phyloP scores from a whole-genome alignment of 306 rosid genomes.

The Oemleria cerasiformis region DNA sequence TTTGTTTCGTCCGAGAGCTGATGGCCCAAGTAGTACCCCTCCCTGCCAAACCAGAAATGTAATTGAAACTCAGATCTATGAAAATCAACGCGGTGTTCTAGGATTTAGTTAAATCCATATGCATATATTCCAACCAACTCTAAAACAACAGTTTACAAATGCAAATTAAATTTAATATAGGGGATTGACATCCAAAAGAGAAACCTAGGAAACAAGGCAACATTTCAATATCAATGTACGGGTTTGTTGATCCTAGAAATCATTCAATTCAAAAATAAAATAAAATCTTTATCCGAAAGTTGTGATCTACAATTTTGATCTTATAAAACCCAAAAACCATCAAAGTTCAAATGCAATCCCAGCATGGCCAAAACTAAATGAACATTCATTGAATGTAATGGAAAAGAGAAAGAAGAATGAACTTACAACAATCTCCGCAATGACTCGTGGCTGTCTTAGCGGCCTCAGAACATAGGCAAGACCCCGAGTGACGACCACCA shows the following conservation, averaged over 20 bases:
- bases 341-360: neutral
- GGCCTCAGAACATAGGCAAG: constrained; percentile 51
- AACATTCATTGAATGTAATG: neutral
- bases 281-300: neutral
- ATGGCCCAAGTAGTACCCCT: constrained; percentile 83
- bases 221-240: neutral
- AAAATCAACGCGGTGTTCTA: neutral
- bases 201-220: neutral
- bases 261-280: neutral
- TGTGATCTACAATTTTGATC: too few relatives aligned
- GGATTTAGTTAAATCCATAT: neutral
- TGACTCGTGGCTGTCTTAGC: constrained; percentile 50
- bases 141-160: neutral
- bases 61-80: neutral
- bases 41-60: constrained; percentile 50
- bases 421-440: constrained; percentile 73
- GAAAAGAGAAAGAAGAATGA: neutral
- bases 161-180: neutral
- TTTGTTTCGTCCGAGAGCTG: constrained; percentile 73
- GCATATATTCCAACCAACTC: neutral
- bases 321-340: neutral
- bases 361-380: neutral
- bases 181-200: neutral
- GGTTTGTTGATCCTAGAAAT: neutral
- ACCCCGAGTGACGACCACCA: constrained; percentile 39